Percentiles rank a stretch among this genome's conserved stretches.
These are phyloP conservation scores for Fusarium heterosporum DNA, from an alignment of 2,329 filamentous ascomycete species.

Conservation along the genomic window DNA sequence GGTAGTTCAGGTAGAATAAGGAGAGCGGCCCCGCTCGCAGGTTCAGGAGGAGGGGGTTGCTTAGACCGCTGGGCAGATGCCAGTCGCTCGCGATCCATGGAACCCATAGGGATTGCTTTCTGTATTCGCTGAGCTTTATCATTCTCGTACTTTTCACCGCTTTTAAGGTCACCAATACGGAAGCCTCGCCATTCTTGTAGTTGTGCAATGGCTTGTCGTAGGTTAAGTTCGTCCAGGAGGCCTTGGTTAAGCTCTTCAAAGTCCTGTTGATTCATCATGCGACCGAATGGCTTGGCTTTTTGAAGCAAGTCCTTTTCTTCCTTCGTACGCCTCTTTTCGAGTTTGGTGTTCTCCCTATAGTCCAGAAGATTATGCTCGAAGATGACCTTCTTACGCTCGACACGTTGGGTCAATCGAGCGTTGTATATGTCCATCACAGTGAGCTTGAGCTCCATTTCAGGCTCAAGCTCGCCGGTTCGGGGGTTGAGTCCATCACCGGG, in stretches of 20 bases:
- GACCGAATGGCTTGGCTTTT: constrained; percentile 94
- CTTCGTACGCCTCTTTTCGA: constrained; percentile 95
- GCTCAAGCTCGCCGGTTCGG: constrained; percentile 85
- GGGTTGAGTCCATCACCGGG: constrained; percentile 93
- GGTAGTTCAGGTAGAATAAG: constrained; percentile 84
- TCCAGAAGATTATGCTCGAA: constrained; percentile 96
- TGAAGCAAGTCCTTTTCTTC: constrained; percentile 92
- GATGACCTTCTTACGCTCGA: constrained; percentile 94
- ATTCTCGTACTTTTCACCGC: constrained; percentile 90
- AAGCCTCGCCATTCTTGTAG: constrained; percentile 93
- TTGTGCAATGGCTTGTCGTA: constrained; percentile 89
- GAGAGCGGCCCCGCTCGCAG: constrained; percentile 78
- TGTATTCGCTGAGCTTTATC: constrained; percentile 85
- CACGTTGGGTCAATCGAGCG: constrained; percentile 85
- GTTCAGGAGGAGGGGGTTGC: constrained; percentile 75
- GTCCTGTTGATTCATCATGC: constrained; percentile 95
- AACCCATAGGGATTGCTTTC: constrained; percentile 76
- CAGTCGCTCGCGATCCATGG: constrained; percentile 84
- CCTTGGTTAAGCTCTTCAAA: constrained; percentile 89
- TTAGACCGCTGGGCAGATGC: constrained; percentile 77
- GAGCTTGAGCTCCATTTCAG: constrained; percentile 97
- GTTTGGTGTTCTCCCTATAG: constrained; percentile 88
- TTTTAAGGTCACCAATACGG: constrained; percentile 84
- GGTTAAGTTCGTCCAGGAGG: constrained; percentile 88
- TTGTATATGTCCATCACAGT: constrained; percentile 99